These are phyloP conservation scores for Phytophthora fragariaefolia DNA, from an alignment of 352 stramenopile genomes.

Conservation along the genomic window DNA sequence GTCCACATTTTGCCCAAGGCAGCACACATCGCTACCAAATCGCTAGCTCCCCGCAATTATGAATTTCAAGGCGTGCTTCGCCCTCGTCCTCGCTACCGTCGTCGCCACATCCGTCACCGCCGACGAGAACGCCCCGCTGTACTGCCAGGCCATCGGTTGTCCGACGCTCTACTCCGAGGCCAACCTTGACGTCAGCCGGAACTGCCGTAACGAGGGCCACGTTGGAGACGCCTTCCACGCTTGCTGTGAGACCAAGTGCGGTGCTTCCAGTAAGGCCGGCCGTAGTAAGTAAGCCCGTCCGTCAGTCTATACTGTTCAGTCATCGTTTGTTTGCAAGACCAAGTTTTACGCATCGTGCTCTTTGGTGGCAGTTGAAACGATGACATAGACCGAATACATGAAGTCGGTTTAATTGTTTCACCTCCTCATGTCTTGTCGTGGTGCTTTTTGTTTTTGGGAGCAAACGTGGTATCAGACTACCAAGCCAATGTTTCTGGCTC, in stretches of 20 bases:
- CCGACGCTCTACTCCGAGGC: conserved; percentile 18
- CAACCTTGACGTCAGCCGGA: conserved; percentile 19
- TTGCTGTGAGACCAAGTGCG: conserved; percentile 22
- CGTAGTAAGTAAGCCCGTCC: too few relatives aligned
- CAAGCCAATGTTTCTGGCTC: too few relatives aligned
- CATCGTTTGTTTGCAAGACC: too few relatives aligned
- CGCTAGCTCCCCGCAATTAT: conserved; percentile 19
- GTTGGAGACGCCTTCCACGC: not conserved
- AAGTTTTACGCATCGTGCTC: too few relatives aligned
- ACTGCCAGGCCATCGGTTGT: conserved; percentile 25
- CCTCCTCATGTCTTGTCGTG: too few relatives aligned
- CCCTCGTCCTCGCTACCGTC: conserved; percentile 19
- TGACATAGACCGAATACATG: too few relatives aligned
- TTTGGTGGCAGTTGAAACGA: too few relatives aligned
- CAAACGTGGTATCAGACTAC: too few relatives aligned
- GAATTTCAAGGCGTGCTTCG: conserved; percentile 34
- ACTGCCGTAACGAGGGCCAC: conserved; percentile 19
- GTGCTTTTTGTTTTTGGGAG: too few relatives aligned
- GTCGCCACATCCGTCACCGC: conserved; percentile 19
- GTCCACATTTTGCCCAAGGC: conserved; percentile 23
- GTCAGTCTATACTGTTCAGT: too few relatives aligned
- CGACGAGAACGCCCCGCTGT: conserved; percentile 1
- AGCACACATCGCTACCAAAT: conserved; percentile 9
- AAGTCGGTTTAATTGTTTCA: too few relatives aligned
- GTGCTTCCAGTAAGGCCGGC: too few relatives aligned